Evolutionary conservation across 2,329 filamentous ascomycete species (phyloP).

Genomic region (Orbilia quercus): DNA sequence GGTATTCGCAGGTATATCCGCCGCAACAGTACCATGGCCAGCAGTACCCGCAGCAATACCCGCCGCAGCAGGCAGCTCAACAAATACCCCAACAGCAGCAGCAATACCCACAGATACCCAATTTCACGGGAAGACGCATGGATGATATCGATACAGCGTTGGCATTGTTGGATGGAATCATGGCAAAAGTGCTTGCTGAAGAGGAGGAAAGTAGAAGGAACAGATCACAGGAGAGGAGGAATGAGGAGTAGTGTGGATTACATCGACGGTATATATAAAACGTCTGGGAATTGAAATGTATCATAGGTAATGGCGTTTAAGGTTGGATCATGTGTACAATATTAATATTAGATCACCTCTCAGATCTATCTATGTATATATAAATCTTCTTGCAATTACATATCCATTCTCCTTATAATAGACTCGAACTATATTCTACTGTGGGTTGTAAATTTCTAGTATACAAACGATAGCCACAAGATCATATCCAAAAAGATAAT

Average conservation of each 20-base stretch:
- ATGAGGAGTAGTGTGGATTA: background rate
- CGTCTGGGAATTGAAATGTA: background rate
- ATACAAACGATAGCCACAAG: constrained; percentile 5
- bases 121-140: constrained; percentile 12
- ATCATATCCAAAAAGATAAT: no score
- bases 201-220: constrained; percentile 28
- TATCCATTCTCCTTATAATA: no score
- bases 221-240: constrained; percentile 1
- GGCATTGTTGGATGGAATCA: constrained; percentile 30
- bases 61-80: background rate
- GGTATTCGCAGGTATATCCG: constrained; percentile 7
- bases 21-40: background rate
- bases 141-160: constrained; percentile 36
- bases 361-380: background rate
- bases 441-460: background rate
- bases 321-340: background rate
- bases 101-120: background rate
- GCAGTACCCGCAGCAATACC: background rate
- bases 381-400: background rate
- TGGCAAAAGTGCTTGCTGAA: constrained; percentile 18
- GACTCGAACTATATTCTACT: constrained; percentile 2
- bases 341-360: background rate
- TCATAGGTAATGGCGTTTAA: background rate
- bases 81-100: background rate
- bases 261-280: background rate